Conservation (phyloP, 495 filamentous ascomycete genomes). For the Ramalina intermedia region DNA sequence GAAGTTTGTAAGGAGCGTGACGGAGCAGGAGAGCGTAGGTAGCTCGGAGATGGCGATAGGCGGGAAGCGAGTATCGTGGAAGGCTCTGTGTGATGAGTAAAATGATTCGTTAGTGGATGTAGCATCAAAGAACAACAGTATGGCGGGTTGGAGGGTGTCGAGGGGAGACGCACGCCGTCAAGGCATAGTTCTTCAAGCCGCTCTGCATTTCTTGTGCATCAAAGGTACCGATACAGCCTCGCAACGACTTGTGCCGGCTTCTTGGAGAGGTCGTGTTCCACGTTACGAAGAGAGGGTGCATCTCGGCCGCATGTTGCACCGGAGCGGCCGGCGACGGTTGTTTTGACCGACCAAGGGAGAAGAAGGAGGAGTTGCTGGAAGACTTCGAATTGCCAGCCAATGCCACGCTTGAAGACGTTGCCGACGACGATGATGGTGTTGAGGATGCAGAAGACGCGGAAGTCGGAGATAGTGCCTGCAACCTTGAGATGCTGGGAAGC, state of each 20-base stretch:
- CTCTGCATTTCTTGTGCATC: constrained; percentile 57
- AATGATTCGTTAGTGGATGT: background rate
- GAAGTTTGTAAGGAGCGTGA: constrained; percentile 66
- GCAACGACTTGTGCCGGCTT: constrained; percentile 49
- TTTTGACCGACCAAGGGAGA: constrained; percentile 21
- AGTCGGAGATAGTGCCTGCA: constrained; percentile 21
- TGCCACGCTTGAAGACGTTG: constrained; percentile 27
- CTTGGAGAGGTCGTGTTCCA: constrained; percentile 64
- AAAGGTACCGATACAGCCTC: constrained; percentile 96
- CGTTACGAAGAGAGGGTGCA: constrained; percentile 75
- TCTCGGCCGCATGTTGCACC: constrained; percentile 10
- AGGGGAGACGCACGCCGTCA: constrained; percentile 52
- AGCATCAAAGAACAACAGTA: background rate
- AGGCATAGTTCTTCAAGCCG: constrained; percentile 66
- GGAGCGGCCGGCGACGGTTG: constrained; percentile 15
- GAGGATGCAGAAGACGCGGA: constrained; percentile 17
- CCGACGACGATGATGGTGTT: constrained; percentile 18
- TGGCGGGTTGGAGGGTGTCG: background rate
- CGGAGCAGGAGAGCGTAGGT: constrained; percentile 48
- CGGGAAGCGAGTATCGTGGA: constrained; percentile 73
- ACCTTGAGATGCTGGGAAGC: constrained; percentile 14
- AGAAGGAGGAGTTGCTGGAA: constrained; percentile 29
- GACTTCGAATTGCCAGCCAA: constrained; percentile 30
- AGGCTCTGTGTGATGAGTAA: constrained; percentile 36
- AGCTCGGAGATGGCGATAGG: constrained; percentile 59